Conservation (phyloP, 1,284 basidiomycete genomes). For the Neolentinus lepideus region DNA sequence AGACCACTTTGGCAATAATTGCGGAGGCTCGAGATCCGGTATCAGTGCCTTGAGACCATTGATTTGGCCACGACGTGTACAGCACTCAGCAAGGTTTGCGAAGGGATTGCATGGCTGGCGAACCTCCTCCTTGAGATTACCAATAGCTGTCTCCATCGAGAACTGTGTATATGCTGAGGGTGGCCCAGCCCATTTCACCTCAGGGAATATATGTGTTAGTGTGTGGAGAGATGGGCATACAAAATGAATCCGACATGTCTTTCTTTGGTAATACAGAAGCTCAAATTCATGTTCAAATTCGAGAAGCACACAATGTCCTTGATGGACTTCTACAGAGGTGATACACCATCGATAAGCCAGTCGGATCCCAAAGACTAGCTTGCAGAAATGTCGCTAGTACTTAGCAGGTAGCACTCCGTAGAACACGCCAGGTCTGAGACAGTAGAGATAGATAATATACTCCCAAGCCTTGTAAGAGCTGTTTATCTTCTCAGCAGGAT, state of each 20-base stretch:
- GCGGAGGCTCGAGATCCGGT: too few species aligned
- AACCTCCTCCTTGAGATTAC: slow-evolving; percentile 25
- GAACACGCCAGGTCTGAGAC: too few species aligned
- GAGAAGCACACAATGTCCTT: slow-evolving; percentile 14
- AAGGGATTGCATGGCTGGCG: slow-evolving; percentile 21
- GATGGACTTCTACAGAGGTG: slow-evolving; percentile 10
- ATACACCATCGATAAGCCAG: slow-evolving; percentile 23
- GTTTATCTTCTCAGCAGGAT: too few species aligned
- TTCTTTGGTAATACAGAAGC: slow-evolving; percentile 19
- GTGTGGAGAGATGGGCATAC: slow-evolving; percentile 22
- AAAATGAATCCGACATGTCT: slow-evolving; percentile 22
- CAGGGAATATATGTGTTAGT: slow-evolving; percentile 18
- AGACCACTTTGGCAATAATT: too few species aligned
- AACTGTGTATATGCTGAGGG: slow-evolving; percentile 18
- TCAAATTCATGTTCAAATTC: slow-evolving; percentile 23
- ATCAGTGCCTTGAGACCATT: slow-evolving; percentile 21
- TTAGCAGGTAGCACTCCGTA: too few species aligned
- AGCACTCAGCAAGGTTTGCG: slow-evolving; percentile 22
- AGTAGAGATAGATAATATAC: too few species aligned
- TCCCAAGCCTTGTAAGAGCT: too few species aligned
- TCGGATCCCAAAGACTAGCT: too few species aligned
- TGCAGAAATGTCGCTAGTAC: slow-evolving; percentile 23
- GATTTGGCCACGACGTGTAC: slow-evolving; percentile 16
- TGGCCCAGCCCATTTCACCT: slow-evolving; percentile 22
- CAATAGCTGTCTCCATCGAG: slow-evolving; percentile 28